These are phyloP conservation scores for Funneliformis geosporum DNA, from an alignment of 192 early-diverging fungal species.

Conservation along the genomic window DNA sequence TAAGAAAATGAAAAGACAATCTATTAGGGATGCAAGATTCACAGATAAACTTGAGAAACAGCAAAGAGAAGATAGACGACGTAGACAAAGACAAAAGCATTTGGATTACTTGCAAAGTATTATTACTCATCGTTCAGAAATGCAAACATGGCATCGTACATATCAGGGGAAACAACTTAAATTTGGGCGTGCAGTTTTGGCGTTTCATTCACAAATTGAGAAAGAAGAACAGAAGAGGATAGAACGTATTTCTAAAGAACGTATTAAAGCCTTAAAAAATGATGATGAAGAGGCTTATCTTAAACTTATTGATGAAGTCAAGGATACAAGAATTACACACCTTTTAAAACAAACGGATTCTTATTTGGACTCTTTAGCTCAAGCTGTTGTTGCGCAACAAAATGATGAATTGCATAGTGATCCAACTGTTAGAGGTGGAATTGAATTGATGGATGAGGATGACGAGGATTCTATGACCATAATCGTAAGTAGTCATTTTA, in stretches of 20 bases:
- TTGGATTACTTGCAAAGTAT: slow-evolving; percentile 78
- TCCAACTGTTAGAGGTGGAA: slow-evolving; percentile 45
- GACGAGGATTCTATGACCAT: slow-evolving; percentile 41
- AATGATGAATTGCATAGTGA: slow-evolving; percentile 53
- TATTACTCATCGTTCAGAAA: slow-evolving; percentile 69
- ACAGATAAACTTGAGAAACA: slow-evolving; percentile 92
- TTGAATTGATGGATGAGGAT: slow-evolving; percentile 54
- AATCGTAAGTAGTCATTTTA: slow-evolving; percentile 34
- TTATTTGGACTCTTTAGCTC: slow-evolving; percentile 81
- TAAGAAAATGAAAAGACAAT: slow-evolving; percentile 80
- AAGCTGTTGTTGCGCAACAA: slow-evolving; percentile 84
- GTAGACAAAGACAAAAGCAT: slow-evolving; percentile 82
- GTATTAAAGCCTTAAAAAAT: slow-evolving; percentile 93
- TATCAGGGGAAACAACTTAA: slow-evolving; percentile 69
- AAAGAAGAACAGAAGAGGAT: slow-evolving; percentile 93
- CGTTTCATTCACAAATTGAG: slow-evolving; percentile 79
- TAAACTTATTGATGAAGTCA: slow-evolving; percentile 91
- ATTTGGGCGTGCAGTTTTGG: slow-evolving; percentile 75
- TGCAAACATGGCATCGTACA: slow-evolving; percentile 66
- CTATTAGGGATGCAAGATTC: slow-evolving; percentile 79
- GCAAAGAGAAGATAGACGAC: slow-evolving; percentile 83
- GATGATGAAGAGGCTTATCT: slow-evolving; percentile 98
- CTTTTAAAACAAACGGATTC: slow-evolving; percentile 87
- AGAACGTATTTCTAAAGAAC: slow-evolving; percentile 86
- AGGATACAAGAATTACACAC: slow-evolving; percentile 94